Evolutionary conservation across 805 yeast genomes (phyloP), one percentile per base, ranked within the genome.

Genomic region (Candida ovalis): DNA sequence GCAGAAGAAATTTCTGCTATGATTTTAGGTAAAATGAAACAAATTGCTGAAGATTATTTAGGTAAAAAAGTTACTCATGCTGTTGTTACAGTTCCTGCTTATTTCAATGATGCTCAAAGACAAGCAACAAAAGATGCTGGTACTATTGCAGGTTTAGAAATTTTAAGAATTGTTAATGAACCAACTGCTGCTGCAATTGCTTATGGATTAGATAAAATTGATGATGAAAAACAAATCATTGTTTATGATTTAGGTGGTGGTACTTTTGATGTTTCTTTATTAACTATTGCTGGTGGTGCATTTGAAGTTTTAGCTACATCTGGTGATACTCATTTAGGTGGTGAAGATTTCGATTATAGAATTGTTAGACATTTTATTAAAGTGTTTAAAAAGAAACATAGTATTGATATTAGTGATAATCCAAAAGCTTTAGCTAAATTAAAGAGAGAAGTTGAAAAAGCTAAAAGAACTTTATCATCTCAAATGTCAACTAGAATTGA

Each of bases 111-210:
- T 73, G 92, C 96, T 53, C 96, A 88, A 75, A 84, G 95, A 75
- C 96, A 88, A 71, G 96, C 96, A 57, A 88, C 96, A 50, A 88
- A 88, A 76, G 95, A 88, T 69, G 96, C 96, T 40, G 96, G 96
- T 76, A 80, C 85, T 53, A 88, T 88, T 77, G 95, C 96, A 43
- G 96, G 96, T 62, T 77, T 88, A 67, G 87, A 85, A 68, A 88
- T 88, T 55, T 75, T 88, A 71, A 84, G 96, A 78, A 88, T 88
- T 60, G 92, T 88, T 54, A 88, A 88, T 69, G 96, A 88, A 77
- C 96, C 96, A 62, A 90, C 97, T 51, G 97, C 97, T 42, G 97
- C 97, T 58, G 97, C 97, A 47, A 88, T 90, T 71, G 97, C 97
- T 55, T 90, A 90, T 73, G 97, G 97, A 67, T 77, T 91, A 59